Evolutionary conservation across 306 rosid genomes (phyloP).

Genomic region (Cucurbita argyrosperma): DNA sequence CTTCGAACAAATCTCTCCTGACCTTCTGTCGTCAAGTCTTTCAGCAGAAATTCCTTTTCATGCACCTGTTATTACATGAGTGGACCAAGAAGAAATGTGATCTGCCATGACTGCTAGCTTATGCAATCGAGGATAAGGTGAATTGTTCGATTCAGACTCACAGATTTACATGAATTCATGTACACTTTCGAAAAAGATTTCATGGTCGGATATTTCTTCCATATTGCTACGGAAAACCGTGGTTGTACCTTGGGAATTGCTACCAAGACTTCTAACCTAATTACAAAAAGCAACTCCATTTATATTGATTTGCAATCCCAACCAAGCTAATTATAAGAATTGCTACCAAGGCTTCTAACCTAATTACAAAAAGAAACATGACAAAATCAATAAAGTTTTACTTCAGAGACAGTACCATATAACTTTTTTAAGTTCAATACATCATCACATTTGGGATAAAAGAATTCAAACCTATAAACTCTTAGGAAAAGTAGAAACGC

Average conservation of each 20-base stretch:
- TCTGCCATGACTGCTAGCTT: not conserved
- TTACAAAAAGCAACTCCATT: not conserved
- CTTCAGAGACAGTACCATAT: too few relatives aligned
- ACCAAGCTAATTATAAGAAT: too few relatives aligned
- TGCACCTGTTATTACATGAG: slow-evolving; percentile 40
- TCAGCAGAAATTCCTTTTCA: slow-evolving; percentile 74
- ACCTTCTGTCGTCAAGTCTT: slow-evolving; percentile 56
- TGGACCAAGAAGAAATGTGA: not conserved
- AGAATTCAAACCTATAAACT: not conserved
- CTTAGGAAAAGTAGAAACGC: not conserved
- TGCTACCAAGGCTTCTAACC: too few relatives aligned
- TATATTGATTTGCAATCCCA: too few relatives aligned
- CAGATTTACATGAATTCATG: slow-evolving; percentile 68
- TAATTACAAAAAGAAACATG: too few relatives aligned
- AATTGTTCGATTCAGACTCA: slow-evolving; percentile 16
- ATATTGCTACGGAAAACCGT: slow-evolving; percentile 71
- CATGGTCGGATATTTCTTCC: slow-evolving; percentile 89
- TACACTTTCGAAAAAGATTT: slow-evolving; percentile 64
- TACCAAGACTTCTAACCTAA: slow-evolving; percentile 86
- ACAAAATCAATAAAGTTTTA: too few relatives aligned
- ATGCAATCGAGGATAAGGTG: not conserved
- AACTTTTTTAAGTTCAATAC: too few relatives aligned
- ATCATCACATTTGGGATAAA: too few relatives aligned
- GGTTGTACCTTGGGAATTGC: slow-evolving; percentile 96
- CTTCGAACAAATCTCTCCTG: slow-evolving; percentile 84